Conservation (phyloP, 306 rosid species). For the Hippophae tibetana region DNA sequence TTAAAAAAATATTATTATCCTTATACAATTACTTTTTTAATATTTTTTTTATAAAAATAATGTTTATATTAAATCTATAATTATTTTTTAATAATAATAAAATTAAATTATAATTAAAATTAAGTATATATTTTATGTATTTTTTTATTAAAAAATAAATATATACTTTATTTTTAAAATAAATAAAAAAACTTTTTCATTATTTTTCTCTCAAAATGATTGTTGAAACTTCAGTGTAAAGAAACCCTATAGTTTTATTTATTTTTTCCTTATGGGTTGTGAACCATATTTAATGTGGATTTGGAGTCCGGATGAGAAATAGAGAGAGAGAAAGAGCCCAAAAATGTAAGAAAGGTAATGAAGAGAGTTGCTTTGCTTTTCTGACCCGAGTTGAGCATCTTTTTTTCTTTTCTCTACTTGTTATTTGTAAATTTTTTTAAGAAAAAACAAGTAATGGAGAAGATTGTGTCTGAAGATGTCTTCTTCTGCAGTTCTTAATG, state of each 20-base stretch:
- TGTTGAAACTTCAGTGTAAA: too few relatives aligned
- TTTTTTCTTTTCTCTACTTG: slow-evolving; percentile 18
- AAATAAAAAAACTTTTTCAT: too few relatives aligned
- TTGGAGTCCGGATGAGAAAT: slow-evolving; percentile 47
- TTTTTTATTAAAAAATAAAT: too few relatives aligned
- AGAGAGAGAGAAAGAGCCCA: slow-evolving; percentile 13
- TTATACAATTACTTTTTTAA: too few relatives aligned
- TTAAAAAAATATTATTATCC: too few relatives aligned
- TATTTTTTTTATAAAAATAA: too few relatives aligned
- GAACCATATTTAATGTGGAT: slow-evolving; percentile 42
- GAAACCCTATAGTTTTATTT: background rate
- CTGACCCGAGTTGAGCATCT: slow-evolving; percentile 33
- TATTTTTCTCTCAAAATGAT: too few relatives aligned
- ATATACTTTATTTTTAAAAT: too few relatives aligned
- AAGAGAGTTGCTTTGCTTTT: slow-evolving; percentile 22
- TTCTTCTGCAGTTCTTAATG: slow-evolving; percentile 4
- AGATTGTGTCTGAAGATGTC: slow-evolving; percentile 13
- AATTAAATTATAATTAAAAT: too few relatives aligned
- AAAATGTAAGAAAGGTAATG: slow-evolving; percentile 4
- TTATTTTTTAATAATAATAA: too few relatives aligned
- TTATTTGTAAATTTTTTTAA: background rate
- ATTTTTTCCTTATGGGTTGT: slow-evolving; percentile 21
- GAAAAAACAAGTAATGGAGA: background rate
- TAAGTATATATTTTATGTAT: too few relatives aligned
- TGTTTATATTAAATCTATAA: too few relatives aligned